phyloP scores from a whole-genome alignment of 2,329 filamentous ascomycete species.

The Tolypocladium ovalisporum region DNA sequence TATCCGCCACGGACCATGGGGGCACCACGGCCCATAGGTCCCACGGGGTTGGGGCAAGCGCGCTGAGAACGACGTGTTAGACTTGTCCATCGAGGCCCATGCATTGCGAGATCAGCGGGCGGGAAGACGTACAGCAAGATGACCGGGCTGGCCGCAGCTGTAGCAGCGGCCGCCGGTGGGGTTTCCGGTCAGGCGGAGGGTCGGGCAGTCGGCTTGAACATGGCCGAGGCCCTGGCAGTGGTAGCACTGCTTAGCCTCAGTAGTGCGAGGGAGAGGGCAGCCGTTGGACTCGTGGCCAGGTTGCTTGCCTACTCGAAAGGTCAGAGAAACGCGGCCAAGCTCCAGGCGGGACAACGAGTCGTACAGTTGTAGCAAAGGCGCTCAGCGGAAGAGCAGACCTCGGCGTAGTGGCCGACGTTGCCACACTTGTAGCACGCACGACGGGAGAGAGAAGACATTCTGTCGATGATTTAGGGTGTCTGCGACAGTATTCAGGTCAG shows the following conservation, averaged over 20 bases:
- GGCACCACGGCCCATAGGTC: conserved; percentile 52
- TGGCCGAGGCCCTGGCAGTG: conserved; percentile 98
- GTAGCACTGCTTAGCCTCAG: conserved; percentile 99
- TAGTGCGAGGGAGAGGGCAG: conserved; percentile 92
- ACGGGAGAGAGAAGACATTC: conserved; percentile 71
- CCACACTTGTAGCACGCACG: conserved; percentile 77
- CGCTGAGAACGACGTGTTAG: conserved; percentile 36
- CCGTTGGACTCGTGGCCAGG: conserved; percentile 94
- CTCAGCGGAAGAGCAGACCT: conserved; percentile 96
- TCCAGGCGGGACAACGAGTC: conserved; percentile 18
- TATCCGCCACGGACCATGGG: conserved; percentile 63
- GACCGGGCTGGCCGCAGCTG: conserved; percentile 86
- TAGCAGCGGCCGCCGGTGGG: conserved; percentile 85
- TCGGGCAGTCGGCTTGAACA: conserved; percentile 97
- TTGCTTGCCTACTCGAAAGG: conserved; percentile 54
- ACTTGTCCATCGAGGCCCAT: not conserved
- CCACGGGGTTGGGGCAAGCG: conserved; percentile 69
- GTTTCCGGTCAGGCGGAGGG: conserved; percentile 78
- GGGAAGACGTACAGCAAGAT: conserved; percentile 62
- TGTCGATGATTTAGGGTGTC: conserved; percentile 9
- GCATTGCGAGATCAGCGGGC: not conserved
- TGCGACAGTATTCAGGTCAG: conserved; percentile 22
- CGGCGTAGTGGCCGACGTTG: conserved; percentile 70
- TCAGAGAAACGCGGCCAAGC: not conserved
- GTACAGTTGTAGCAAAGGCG: conserved; percentile 99